Evolutionary conservation across 257 asterid species (phyloP).

Genomic region (Solanum pinnatisectum): DNA sequence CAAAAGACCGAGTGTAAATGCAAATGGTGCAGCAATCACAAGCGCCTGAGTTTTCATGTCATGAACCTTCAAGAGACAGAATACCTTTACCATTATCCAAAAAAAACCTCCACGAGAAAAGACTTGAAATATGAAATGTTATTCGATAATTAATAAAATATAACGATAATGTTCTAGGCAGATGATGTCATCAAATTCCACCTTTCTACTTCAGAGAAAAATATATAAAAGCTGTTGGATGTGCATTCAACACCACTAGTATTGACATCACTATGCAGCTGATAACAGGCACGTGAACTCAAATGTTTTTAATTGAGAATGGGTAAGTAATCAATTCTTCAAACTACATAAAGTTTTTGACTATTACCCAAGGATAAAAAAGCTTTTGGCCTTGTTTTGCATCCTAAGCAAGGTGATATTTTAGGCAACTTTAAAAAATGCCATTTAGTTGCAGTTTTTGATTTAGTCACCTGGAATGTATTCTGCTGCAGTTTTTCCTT

Average conservation of each 20-base stretch:
- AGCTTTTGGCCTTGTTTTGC: neutral
- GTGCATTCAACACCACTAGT: neutral
- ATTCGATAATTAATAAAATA: neutral
- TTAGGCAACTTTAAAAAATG: neutral
- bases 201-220: neutral
- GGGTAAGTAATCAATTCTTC: neutral
- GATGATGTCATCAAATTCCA: neutral
- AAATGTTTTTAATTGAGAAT: neutral
- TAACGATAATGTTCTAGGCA: neutral
- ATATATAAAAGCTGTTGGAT: neutral
- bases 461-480: neutral
- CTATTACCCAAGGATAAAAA: neutral
- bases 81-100: neutral
- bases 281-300: neutral
- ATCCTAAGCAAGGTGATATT: neutral
- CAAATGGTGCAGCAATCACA: constrained; percentile 65
- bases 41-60: constrained; percentile 62
- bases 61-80: constrained; percentile 28
- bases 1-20: constrained; percentile 67
- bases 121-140: neutral
- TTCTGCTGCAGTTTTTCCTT: neutral
- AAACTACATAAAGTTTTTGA: neutral
- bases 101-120: neutral
- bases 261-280: neutral
- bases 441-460: neutral